Conservation (phyloP, 805 yeast genomes). For the Jamesozyma piceae region DNA sequence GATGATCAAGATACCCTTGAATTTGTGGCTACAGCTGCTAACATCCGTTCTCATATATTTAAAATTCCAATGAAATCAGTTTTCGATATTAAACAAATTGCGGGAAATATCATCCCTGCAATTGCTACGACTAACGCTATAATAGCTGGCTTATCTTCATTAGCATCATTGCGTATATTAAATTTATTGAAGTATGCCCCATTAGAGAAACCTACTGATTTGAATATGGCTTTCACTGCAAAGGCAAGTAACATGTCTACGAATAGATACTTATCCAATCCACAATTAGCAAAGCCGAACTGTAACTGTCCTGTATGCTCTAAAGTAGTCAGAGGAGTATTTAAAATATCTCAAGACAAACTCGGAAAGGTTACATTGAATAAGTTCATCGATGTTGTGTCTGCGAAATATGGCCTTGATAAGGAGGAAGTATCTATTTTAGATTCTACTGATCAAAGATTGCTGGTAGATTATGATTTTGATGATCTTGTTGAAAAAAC, state of each 20-base stretch:
- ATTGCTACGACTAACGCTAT: slow-evolving; percentile 97
- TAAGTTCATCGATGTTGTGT: slow-evolving; percentile 44
- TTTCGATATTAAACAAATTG: slow-evolving; percentile 86
- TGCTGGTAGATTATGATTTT: slow-evolving; percentile 79
- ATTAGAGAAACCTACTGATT: slow-evolving; percentile 29
- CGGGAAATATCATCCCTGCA: slow-evolving; percentile 97
- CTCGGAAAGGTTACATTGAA: slow-evolving; percentile 31
- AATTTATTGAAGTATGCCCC: slow-evolving; percentile 27
- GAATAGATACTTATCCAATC: slow-evolving; percentile 55
- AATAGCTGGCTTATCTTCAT: slow-evolving; percentile 78
- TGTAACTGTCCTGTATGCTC: slow-evolving; percentile 63
- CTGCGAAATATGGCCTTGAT: slow-evolving; percentile 43
- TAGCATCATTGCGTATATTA: slow-evolving; percentile 56
- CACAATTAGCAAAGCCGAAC: slow-evolving; percentile 53
- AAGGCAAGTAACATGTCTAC: slow-evolving; percentile 36
- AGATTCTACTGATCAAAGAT: slow-evolving; percentile 35
- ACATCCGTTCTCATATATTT: slow-evolving; percentile 64
- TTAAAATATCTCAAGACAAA: slow-evolving; percentile 28
- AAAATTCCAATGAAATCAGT: slow-evolving; percentile 61
- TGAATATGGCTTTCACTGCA: slow-evolving; percentile 43
- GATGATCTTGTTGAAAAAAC: slow-evolving; percentile 58
- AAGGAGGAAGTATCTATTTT: slow-evolving; percentile 28
- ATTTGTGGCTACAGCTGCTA: slow-evolving; percentile 81
- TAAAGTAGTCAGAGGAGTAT: slow-evolving; percentile 41
- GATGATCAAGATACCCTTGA: slow-evolving; percentile 88